Percentiles rank a stretch among this genome's conserved stretches.
Evolutionary conservation across 768 basidiomycete species (phyloP).

Genomic region (Kondoa subrosea): DNA sequence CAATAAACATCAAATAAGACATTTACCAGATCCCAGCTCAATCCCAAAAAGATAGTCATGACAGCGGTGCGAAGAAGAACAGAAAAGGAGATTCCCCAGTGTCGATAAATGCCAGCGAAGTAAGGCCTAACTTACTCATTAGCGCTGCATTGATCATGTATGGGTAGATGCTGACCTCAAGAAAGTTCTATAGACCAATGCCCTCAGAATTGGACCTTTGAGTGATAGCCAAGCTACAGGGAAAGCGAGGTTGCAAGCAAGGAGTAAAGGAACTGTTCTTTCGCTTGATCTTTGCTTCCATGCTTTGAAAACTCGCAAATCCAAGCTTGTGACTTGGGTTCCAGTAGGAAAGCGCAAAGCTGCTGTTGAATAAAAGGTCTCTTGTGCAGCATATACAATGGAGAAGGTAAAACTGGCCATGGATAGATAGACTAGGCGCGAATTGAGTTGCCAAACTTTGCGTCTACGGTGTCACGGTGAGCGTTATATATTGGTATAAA

Average conservation of each 20-base stretch:
- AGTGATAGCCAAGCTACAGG: neutral
- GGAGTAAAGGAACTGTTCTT: neutral
- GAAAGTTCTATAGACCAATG: slow-evolving; percentile 4
- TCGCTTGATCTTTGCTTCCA: neutral
- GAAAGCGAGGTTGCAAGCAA: neutral
- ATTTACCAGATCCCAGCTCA: slow-evolving; percentile 7
- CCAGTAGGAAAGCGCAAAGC: neutral
- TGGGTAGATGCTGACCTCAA: neutral
- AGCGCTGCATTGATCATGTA: neutral
- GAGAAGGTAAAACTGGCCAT: neutral
- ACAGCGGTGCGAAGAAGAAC: neutral
- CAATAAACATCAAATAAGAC: slow-evolving; percentile 6
- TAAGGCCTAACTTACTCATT: neutral
- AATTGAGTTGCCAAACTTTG: neutral
- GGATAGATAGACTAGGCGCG: neutral
- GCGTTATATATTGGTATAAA: neutral
- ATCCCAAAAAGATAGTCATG: neutral
- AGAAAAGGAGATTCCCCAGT: slow-evolving; percentile 1
- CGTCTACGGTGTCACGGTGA: neutral
- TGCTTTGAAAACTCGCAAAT: neutral
- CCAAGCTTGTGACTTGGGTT: neutral
- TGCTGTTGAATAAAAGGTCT: neutral
- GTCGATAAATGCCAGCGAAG: neutral
- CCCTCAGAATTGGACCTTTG: neutral
- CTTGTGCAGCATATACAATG: neutral